Evolutionary conservation across 306 rosid species (phyloP).

Genomic region (Lotus japonicus): DNA sequence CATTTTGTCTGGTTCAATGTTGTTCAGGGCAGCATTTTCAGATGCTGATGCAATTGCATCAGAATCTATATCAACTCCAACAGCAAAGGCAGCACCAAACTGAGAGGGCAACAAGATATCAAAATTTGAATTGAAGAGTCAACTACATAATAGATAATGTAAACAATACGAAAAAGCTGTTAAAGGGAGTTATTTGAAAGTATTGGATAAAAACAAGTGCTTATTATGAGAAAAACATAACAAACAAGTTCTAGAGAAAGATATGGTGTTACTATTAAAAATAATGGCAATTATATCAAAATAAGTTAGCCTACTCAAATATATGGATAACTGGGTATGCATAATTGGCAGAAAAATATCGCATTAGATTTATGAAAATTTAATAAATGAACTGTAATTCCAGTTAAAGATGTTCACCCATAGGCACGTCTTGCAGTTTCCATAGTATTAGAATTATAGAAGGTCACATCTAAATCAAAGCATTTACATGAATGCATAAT

Average conservation of each 20-base stretch:
- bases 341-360: no score
- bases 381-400: no score
- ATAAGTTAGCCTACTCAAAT: neutral
- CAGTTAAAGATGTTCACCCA: no score
- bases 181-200: neutral
- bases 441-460: no score
- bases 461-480: no score
- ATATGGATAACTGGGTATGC: neutral
- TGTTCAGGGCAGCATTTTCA: constrained; percentile 72
- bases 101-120: constrained; percentile 20
- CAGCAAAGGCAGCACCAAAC: constrained; percentile 79
- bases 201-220: neutral
- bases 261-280: neutral
- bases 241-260: neutral
- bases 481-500: neutral
- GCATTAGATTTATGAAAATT: no score
- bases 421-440: no score
- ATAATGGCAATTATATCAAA: neutral
- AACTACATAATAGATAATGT: neutral
- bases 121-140: constrained; percentile 12
- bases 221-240: neutral
- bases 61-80: constrained; percentile 80
- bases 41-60: constrained; percentile 69
- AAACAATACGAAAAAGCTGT: neutral
- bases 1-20: constrained; percentile 57